phyloP scores from a whole-genome alignment of 1,139 yeast genomes.

The Diutina rugosa region DNA sequence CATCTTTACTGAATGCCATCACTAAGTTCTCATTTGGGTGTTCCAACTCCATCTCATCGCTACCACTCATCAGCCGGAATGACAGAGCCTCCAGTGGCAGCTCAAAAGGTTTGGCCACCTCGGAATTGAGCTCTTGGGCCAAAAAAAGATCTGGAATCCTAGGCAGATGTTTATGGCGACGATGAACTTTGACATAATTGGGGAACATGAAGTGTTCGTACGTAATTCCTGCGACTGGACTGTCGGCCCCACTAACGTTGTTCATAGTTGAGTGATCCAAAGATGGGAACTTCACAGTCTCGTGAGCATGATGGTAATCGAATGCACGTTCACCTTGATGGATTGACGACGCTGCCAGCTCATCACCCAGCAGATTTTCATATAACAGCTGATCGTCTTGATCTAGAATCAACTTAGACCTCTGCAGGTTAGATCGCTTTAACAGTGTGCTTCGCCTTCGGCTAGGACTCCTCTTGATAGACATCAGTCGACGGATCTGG shows the following conservation, averaged over 20 bases:
- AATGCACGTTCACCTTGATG: background rate
- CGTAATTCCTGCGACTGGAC: conserved; percentile 19
- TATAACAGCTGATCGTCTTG: background rate
- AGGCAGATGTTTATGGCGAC: conserved; percentile 31
- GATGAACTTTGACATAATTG: conserved; percentile 36
- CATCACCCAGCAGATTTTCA: background rate
- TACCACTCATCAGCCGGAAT: conserved; percentile 5
- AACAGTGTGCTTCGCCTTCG: background rate
- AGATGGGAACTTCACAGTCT: background rate
- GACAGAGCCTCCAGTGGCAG: conserved; percentile 6
- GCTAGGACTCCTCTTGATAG: background rate
- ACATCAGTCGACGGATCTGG: background rate
- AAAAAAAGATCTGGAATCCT: conserved; percentile 44
- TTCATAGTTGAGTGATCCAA: background rate
- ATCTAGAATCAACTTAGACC: background rate
- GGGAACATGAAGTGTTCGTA: conserved; percentile 35
- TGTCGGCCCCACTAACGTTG: background rate
- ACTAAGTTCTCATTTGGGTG: conserved; percentile 47
- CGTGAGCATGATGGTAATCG: background rate
- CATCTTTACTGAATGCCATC: conserved; percentile 65
- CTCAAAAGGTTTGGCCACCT: background rate
- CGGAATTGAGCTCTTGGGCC: conserved; percentile 57
- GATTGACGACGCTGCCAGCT: background rate
- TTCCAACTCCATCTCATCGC: conserved; percentile 1
- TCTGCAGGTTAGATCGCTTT: background rate